Percentiles rank a stretch among this genome's conserved stretches.
Conservation (phyloP, 495 filamentous ascomycete genomes). For the Trichoderma parareesei region DNA sequence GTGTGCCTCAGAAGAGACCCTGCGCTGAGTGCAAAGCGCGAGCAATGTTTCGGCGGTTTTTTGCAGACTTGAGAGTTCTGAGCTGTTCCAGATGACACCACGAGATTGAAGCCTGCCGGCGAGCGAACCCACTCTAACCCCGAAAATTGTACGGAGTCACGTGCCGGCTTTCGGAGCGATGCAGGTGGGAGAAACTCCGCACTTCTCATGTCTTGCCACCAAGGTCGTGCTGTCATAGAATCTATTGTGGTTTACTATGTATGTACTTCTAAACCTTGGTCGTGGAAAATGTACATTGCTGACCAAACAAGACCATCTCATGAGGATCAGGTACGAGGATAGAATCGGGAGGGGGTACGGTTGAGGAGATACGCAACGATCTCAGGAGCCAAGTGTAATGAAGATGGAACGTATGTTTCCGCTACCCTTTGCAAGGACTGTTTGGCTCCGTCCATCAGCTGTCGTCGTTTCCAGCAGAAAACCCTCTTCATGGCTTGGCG, state of each 20-base stretch:
- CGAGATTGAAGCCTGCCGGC: conserved; percentile 7
- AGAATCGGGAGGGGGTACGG: no score
- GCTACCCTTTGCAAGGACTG: background rate
- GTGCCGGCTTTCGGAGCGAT: background rate
- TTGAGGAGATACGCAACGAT: background rate
- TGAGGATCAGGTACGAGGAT: no score
- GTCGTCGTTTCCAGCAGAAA: no score
- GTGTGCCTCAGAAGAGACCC: background rate
- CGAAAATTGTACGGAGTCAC: conserved; percentile 12
- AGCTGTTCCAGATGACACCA: conserved; percentile 6
- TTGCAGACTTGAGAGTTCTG: background rate
- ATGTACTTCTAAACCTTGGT: no score
- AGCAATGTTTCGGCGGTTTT: conserved; percentile 1
- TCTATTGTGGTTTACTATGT: background rate
- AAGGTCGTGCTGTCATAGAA: background rate
- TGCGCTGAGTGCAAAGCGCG: background rate
- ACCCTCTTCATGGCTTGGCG: background rate
- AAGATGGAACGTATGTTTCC: conserved; percentile 7
- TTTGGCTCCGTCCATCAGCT: background rate
- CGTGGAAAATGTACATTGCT: no score
- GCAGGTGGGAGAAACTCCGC: background rate
- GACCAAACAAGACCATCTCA: no score
- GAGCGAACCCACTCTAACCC: background rate
- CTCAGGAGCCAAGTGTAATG: background rate
- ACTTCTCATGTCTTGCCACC: background rate